Conservation (phyloP, 148 eudicot genomes). For the Chenopodium quinoa region DNA sequence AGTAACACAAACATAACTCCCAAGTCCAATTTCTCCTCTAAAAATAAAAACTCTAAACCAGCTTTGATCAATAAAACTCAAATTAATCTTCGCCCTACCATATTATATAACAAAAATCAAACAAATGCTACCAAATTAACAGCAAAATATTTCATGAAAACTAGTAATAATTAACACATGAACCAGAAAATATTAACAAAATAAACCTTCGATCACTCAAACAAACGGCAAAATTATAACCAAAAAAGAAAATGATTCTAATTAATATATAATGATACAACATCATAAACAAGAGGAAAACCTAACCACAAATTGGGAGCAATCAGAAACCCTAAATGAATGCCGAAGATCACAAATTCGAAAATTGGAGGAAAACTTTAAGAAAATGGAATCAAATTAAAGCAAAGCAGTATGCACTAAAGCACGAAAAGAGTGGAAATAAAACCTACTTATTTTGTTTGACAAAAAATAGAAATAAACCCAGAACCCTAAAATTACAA, state of each 20-base stretch:
- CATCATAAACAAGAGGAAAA: not conserved
- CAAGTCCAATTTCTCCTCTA: not conserved
- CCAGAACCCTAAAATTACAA: too few relatives aligned
- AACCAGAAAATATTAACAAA: too few relatives aligned
- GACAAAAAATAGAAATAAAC: too few relatives aligned
- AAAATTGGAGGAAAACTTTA: not conserved
- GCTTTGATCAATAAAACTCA: not conserved
- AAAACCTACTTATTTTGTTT: too few relatives aligned
- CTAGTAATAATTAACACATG: not conserved
- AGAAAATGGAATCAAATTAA: conserved; percentile 3
- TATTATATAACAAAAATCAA: not conserved
- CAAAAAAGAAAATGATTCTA: not conserved
- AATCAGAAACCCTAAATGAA: conserved; percentile 10
- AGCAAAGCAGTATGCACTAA: not conserved
- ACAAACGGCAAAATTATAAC: not conserved
- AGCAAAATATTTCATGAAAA: not conserved
- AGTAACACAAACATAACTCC: not conserved
- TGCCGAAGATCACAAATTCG: not conserved
- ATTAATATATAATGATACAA: not conserved
- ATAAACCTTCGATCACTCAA: not conserved
- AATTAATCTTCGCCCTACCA: not conserved
- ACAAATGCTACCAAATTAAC: not conserved
- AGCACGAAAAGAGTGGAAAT: not conserved
- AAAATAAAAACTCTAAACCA: not conserved
- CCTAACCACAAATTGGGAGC: not conserved